phyloP scores from a whole-genome alignment of 345 rosid genomes.

The Corymbia maculata region DNA sequence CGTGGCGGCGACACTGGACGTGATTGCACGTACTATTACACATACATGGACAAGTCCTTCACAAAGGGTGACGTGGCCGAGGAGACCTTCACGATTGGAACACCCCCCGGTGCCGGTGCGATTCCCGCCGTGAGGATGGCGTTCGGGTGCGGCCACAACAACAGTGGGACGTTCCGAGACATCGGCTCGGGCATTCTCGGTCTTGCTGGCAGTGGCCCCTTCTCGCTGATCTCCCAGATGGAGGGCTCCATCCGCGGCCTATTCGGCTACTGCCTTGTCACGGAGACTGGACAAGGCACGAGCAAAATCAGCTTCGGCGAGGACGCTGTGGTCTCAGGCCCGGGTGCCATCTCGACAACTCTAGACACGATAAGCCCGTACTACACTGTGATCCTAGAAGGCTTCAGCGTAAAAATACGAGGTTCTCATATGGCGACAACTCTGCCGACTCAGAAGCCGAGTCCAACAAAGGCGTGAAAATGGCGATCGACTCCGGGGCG shows the following conservation, averaged over 20 bases:
- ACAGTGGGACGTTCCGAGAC: not conserved
- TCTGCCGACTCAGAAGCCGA: not conserved
- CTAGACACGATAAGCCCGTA: not conserved
- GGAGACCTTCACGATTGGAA: not conserved
- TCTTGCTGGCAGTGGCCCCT: not conserved
- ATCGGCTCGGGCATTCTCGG: not conserved
- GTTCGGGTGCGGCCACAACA: not conserved
- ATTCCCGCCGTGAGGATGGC: not conserved
- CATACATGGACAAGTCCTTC: not conserved
- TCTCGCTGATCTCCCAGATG: not conserved
- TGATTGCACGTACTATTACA: not conserved
- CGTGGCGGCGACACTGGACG: not conserved
- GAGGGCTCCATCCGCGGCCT: not conserved
- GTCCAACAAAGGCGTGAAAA: not conserved
- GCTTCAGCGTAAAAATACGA: not conserved
- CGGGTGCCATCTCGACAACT: not conserved
- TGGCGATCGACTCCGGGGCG: not conserved
- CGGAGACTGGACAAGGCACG: not conserved
- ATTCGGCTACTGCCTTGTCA: not conserved
- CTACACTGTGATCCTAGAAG: not conserved
- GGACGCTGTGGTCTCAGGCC: not conserved
- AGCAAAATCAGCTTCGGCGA: not conserved
- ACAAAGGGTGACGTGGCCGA: not conserved
- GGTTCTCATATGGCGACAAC: not conserved
- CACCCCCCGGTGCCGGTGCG: not conserved